These are phyloP conservation scores for Pseudogymnoascus sp. DNA, from an alignment of 2,329 filamentous ascomycete genomes.

Conservation along the genomic window DNA sequence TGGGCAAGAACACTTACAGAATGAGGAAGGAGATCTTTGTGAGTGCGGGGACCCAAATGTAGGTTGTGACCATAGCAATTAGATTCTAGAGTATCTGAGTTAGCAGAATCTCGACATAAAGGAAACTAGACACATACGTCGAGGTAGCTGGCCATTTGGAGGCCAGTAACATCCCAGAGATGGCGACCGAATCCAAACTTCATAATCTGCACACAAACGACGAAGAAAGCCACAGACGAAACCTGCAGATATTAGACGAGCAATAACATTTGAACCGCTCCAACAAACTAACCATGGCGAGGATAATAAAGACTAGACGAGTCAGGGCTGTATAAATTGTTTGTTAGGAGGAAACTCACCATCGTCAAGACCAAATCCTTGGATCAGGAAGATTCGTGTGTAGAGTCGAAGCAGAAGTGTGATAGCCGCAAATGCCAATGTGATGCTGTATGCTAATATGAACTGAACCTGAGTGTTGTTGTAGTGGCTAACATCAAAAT, in stretches of 20 bases:
- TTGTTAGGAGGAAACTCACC: background rate
- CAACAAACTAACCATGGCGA: background rate
- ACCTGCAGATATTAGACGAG: background rate
- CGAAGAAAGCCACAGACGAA: background rate
- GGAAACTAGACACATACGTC: background rate
- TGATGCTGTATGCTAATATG: slow-evolving; percentile 1
- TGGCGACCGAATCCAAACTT: background rate
- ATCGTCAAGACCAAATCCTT: slow-evolving; percentile 8
- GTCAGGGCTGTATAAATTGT: background rate
- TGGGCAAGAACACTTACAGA: background rate
- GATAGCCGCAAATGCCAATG: background rate
- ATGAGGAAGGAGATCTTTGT: slow-evolving; percentile 9
- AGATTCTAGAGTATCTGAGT: background rate
- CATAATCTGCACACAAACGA: slow-evolving; percentile 3
- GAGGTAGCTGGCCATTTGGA: slow-evolving; percentile 3
- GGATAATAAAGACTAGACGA: background rate
- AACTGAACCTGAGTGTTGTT: background rate
- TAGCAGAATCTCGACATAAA: background rate
- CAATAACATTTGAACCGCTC: background rate
- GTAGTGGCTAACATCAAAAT: slow-evolving; percentile 2
- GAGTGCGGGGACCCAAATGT: slow-evolving; percentile 4
- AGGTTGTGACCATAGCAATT: slow-evolving; percentile 3
- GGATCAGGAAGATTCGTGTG: background rate
- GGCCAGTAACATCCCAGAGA: background rate
- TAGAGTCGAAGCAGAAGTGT: slow-evolving; percentile 1